These are phyloP conservation scores for Fusarium sp. DNA, from an alignment of 2,329 filamentous ascomycete species.

Conservation along the genomic window DNA sequence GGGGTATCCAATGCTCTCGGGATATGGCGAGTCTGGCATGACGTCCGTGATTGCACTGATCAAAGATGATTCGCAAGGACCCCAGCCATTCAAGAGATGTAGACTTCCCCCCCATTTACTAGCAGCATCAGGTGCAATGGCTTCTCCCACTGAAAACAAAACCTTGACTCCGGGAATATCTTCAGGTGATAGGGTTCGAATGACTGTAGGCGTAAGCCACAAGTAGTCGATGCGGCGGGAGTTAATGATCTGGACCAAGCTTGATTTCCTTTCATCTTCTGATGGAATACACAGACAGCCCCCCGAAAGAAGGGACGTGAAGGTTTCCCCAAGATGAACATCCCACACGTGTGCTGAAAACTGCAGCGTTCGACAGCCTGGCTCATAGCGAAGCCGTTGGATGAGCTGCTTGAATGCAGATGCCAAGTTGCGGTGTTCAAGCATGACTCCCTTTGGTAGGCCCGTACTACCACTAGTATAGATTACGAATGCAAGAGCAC, in stretches of 20 bases:
- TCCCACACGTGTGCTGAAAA: not conserved
- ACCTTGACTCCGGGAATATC: not conserved
- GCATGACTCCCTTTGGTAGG: not conserved
- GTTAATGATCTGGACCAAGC: not conserved
- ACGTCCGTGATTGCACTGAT: not conserved
- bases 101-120: not conserved
- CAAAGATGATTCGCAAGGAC: not conserved
- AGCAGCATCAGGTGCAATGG: not conserved
- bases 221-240: not conserved
- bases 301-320: not conserved
- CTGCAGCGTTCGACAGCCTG: not conserved
- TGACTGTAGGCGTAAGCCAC: not conserved
- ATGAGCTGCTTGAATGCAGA: not conserved
- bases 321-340: not conserved
- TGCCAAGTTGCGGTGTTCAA: not conserved
- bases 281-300: not conserved
- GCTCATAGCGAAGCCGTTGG: not conserved
- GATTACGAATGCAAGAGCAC: not conserved
- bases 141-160: not conserved
- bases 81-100: not conserved
- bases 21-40: not conserved
- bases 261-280: not conserved
- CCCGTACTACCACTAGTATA: not conserved
- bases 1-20: not conserved
- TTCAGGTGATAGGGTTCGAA: not conserved